Conservation (phyloP, 306 rosid species). For the Fagus sylvatica region DNA sequence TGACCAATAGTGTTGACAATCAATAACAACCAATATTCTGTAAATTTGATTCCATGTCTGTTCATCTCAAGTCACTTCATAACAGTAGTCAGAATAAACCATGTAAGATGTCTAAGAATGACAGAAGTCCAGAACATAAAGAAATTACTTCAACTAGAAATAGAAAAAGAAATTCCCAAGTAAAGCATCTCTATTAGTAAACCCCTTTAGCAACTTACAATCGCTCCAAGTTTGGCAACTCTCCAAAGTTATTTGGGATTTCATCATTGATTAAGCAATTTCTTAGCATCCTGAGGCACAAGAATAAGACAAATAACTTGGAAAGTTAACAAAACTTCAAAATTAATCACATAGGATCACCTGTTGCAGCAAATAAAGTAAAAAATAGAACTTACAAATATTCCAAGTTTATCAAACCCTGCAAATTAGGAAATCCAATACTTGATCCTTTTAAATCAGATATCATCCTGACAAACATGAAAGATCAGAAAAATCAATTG, state of each 20-base stretch:
- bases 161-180: not conserved
- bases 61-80: not conserved
- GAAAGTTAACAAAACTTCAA: not conserved
- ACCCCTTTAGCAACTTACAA: conserved; percentile 50
- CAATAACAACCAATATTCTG: not conserved
- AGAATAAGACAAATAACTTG: conserved; percentile 26
- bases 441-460: conserved; percentile 63
- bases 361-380: not conserved
- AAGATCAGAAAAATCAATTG: conserved; percentile 25
- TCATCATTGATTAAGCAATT: conserved; percentile 56
- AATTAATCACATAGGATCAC: conserved; percentile 4
- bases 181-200: not conserved
- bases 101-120: not conserved
- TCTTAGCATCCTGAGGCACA: conserved; percentile 56
- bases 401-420: conserved; percentile 32
- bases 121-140: not conserved
- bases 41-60: not conserved
- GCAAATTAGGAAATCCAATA: conserved; percentile 56
- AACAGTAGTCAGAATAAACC: not conserved
- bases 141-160: not conserved
- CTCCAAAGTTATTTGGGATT: conserved; percentile 42
- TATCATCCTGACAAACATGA: conserved; percentile 62
- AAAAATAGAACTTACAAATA: conserved; percentile 54
- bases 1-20: not conserved
- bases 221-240: conserved; percentile 2